Conservation (phyloP, 352 stramenopile species). For the Phytopythium sindhum region DNA sequence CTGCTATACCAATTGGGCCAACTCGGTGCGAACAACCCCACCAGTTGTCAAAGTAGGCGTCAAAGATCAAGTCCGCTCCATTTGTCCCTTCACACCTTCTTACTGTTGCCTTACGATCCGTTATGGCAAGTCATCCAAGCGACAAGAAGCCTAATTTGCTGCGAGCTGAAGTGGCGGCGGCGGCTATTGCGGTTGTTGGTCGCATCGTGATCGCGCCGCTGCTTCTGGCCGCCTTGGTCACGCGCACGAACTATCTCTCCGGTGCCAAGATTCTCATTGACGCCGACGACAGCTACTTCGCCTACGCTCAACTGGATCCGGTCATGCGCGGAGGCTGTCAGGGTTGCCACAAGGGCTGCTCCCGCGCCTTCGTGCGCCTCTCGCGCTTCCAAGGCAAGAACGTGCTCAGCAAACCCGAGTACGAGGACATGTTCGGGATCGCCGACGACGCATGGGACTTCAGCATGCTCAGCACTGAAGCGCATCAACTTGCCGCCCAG, state of each 20-base stretch:
- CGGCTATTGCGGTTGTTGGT: conserved; percentile 14
- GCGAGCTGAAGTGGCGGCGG: conserved; percentile 8
- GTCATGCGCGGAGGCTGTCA: conserved; percentile 23
- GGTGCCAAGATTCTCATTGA: conserved; percentile 24
- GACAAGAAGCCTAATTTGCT: neutral
- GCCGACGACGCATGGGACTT: conserved; percentile 17
- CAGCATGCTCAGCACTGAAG: conserved; percentile 12
- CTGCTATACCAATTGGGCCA: no score
- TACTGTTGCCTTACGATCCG: neutral
- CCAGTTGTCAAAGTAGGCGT: no score
- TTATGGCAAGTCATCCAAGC: neutral
- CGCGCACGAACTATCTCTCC: conserved; percentile 16
- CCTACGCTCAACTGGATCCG: conserved; percentile 23
- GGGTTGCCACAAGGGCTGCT: conserved; percentile 16
- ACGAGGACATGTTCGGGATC: conserved; percentile 19
- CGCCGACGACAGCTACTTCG: conserved; percentile 31
- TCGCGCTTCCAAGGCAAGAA: conserved; percentile 13
- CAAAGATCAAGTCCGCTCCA: no score
- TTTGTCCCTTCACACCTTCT: neutral
- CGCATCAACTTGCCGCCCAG: conserved; percentile 8
- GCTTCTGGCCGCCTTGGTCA: conserved; percentile 12
- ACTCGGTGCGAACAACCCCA: no score
- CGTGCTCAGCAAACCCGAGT: conserved; percentile 23
- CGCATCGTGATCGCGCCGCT: conserved; percentile 23
- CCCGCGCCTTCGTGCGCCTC: conserved; percentile 13